A percentile compares a stretch with the other conserved stretches of the same genome.
Conservation (phyloP, 805 yeast species). For the Ogataea henricii region DNA sequence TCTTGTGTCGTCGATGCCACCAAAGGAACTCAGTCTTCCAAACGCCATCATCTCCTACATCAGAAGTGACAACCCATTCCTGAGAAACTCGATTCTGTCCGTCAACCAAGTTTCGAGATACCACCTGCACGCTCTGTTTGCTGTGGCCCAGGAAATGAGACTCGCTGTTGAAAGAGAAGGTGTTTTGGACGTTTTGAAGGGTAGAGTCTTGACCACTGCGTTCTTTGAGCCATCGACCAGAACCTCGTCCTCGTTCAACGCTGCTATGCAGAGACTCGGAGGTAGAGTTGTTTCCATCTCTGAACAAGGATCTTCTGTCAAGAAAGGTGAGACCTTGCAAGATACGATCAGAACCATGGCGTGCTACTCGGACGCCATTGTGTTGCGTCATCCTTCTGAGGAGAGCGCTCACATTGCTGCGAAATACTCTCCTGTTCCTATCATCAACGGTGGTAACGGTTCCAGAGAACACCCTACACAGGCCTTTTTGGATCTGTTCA, state of each 20-base stretch:
- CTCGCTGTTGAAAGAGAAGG: slow-evolving; percentile 96
- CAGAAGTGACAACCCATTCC: slow-evolving; percentile 84
- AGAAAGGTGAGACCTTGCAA: slow-evolving; percentile 97
- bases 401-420: slow-evolving; percentile 93
- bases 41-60: slow-evolving; percentile 78
- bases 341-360: slow-evolving; percentile 95
- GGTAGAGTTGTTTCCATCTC: slow-evolving; percentile 92
- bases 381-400: slow-evolving; percentile 92
- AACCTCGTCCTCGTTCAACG: slow-evolving; percentile 95
- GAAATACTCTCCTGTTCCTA: slow-evolving; percentile 94
- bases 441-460: slow-evolving; percentile 97
- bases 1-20: slow-evolving; percentile 72
- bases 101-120: slow-evolving; percentile 86
- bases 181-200: slow-evolving; percentile 84
- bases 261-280: slow-evolving; percentile 99
- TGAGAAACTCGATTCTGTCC: slow-evolving; percentile 83
- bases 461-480: slow-evolving; percentile 98
- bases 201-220: slow-evolving; percentile 89
- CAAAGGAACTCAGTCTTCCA: slow-evolving; percentile 72
- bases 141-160: slow-evolving; percentile 98
- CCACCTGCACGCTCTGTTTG: slow-evolving; percentile 88
- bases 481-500: slow-evolving; percentile 94
- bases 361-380: slow-evolving; percentile 95
- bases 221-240: slow-evolving; percentile 99
- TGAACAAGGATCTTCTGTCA: slow-evolving; percentile 87